phyloP scores from a whole-genome alignment of 2,329 filamentous ascomycete species.

The Hymenoscyphus infarciens region DNA sequence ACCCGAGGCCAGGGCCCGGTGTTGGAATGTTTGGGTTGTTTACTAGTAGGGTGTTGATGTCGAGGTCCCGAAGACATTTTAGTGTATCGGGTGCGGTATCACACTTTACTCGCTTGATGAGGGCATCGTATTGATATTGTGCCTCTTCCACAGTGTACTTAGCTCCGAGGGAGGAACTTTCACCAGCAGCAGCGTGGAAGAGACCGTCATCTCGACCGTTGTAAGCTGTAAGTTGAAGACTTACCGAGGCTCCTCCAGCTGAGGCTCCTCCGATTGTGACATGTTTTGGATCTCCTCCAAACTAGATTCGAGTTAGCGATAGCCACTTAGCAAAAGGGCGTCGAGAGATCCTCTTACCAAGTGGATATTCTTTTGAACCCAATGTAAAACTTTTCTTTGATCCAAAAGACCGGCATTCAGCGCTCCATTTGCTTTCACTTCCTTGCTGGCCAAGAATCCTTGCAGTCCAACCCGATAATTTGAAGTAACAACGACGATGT shows the following conservation, averaged over 20 bases:
- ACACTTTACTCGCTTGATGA: conserved; percentile 44
- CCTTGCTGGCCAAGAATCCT: conserved; percentile 63
- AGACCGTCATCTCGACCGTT: conserved; percentile 46
- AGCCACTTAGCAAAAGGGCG: neutral
- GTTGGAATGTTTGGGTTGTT: conserved; percentile 41
- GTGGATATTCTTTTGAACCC: conserved; percentile 64
- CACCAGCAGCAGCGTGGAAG: conserved; percentile 49
- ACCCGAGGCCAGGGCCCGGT: conserved; percentile 32
- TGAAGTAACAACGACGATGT: conserved; percentile 67
- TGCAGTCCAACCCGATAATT: conserved; percentile 75
- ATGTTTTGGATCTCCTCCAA: conserved; percentile 66
- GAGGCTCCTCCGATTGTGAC: conserved; percentile 67
- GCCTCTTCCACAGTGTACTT: conserved; percentile 45
- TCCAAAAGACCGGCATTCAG: conserved; percentile 69
- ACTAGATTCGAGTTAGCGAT: conserved; percentile 39
- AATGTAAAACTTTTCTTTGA: conserved; percentile 64
- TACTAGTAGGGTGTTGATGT: conserved; percentile 41
- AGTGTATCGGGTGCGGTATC: conserved; percentile 38
- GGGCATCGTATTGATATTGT: conserved; percentile 50
- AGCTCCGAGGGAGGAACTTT: conserved; percentile 50
- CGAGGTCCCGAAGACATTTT: conserved; percentile 44
- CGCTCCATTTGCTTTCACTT: conserved; percentile 47
- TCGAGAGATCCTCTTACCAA: conserved; percentile 34
- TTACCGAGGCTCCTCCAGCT: conserved; percentile 64
- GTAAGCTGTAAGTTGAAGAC: conserved; percentile 57